Evolutionary conservation across 352 stramenopile species (phyloP), one percentile per base, ranked within the genome.

Genomic region (Phytophthora hibernalis): DNA sequence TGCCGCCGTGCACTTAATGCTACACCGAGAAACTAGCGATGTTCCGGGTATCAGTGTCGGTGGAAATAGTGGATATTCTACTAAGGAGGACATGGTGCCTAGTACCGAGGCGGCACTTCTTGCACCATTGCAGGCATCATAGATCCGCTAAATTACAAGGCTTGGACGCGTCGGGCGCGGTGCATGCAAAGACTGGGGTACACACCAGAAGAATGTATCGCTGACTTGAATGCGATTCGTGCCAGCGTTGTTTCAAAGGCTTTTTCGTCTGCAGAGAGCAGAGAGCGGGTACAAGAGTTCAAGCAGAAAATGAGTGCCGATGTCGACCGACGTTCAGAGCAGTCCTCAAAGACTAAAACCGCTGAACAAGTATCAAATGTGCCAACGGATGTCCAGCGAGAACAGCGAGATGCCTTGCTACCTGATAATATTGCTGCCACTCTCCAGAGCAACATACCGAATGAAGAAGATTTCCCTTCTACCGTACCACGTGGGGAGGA

Each of bases 41-140:
- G 38, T 45, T 5, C 38, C 38, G 12, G 38, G n/a, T 26, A 44
- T 40, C 16, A 24, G 24, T 35, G 37, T 28, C 40, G 30, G 20
- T 28, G 43, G 16, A 45, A 45, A 16, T 7, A 45, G 38, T 11
- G 38, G 38, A 10, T 45, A 16, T 24, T 22, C 9, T 8, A 24
- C n/a, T 15, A 45, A 45, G 9, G 16, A 45, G 15, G n/a, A 45
- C 5, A 1, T 21, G 11, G 13, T 62, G 11, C 48, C 52, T 3
- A 58, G 15, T 40, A 51, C 30, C 3, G 64, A 73, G 28, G 22
- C 54, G 22, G 58, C 53, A 28, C 10, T 73, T 22, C 31, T 79
- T 65, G 53, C 44, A 71, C 66, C 1, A 61, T 79, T 30, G 61
- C 71, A 37, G 71, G 71, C 1, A 65, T 76, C 5, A 54, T 79